Base-by-base conservation (phyloP, 768 basidiomycete genomes). In the Leccinum imitatum region DNA sequence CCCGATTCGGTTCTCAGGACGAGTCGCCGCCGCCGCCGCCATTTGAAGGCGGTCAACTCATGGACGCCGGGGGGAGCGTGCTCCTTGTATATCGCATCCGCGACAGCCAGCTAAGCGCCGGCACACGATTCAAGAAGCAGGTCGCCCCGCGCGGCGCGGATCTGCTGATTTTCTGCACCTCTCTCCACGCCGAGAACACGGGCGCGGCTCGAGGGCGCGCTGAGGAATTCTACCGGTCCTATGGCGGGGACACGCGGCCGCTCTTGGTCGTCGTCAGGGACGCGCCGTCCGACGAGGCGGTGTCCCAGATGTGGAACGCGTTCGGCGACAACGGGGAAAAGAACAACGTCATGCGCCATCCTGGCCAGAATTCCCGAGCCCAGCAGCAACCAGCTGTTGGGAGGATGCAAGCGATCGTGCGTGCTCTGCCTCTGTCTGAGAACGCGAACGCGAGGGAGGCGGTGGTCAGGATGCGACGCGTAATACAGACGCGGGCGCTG, bases 231-330 rank as follows among this genome's bases (percentile, higher is more conserved):
- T 67, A 61, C 17, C 31, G 30, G 10, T 67, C 70, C 7, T 71
- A 67, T 13, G 67, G 69, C 5, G 70, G 70, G 47, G 65, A 71
- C 14, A 71, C 57, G 25, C 69, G 71, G 6, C 70, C 70, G 3
- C 10, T 71, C 44, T 13, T 73, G 53, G 62, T 71, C 50, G 56
- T 71, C 50, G 69, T 69, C 41, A 58, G 41, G 57, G 71, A 61
- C 19, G 69, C 67, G 2, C 31, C 6, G 19, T 67, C 70, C 14
- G 65, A 68, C 19, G 59, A 64, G 30, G 19, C 19, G 9, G 70
- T 71, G 14, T 4, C 33, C 25, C 62, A 54, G 31, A 71, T 69
- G 70, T 71, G 70, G 70, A 54, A 56, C 19, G 11, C 48, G 27
- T 52, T 57, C 4, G 57, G 61, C 13, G 58, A 61, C 2, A 37